Evolutionary conservation across 192 early-diverging fungal genomes (phyloP).

Genomic region (Dimargaris xerosporica): DNA sequence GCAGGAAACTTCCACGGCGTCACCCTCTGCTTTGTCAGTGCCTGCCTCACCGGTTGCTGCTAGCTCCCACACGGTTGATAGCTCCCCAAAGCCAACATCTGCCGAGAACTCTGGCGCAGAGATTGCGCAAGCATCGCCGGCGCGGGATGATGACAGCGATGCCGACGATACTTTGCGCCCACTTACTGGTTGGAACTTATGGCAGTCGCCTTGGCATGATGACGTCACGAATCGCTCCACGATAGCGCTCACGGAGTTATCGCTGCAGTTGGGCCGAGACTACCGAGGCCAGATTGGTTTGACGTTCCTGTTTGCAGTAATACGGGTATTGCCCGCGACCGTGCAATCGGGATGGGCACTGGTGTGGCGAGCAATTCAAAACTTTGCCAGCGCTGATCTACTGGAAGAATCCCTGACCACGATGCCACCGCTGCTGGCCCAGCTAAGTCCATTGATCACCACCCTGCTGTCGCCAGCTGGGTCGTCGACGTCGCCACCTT

Average conservation of each 20-base stretch:
- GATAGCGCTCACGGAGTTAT: conserved; percentile 40
- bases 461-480: no score
- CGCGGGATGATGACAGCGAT: conserved; percentile 2
- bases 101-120: no score
- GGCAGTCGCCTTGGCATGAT: conserved; percentile 32
- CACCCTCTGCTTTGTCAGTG: no score
- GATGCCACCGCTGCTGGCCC: no score
- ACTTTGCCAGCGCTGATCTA: conserved; percentile 20
- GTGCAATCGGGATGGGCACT: conserved; percentile 45
- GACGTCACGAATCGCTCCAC: conserved; percentile 17
- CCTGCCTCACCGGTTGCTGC: no score
- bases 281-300: conserved; percentile 81
- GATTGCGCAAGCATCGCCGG: no score
- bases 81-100: no score
- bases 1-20: no score
- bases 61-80: no score
- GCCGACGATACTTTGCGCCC: conserved; percentile 13
- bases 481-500: no score
- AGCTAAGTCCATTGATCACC: no score
- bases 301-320: conserved; percentile 60
- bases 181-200: conserved; percentile 20
- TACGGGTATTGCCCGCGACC: conserved; percentile 38
- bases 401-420: conserved; percentile 7
- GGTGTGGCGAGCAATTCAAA: conserved; percentile 55
- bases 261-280: conserved; percentile 77